Base-by-base conservation (phyloP, 169 alveolate genomes). In the Cryptosporidium viatorum region DNA sequence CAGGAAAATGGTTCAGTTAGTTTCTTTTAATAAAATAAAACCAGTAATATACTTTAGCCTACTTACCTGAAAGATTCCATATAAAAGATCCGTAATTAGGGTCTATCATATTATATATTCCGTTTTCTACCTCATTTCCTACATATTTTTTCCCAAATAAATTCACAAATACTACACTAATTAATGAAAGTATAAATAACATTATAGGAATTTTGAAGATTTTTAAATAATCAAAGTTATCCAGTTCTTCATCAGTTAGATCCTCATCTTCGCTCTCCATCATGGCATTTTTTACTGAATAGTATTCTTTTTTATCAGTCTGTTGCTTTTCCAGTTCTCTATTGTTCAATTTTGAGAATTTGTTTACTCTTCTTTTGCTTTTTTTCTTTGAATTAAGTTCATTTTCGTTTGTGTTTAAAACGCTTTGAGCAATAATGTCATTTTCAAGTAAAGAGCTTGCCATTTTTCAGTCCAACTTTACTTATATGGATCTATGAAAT, bases 11-110 rank as follows among this genome's bases (percentile, higher is more conserved):
- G 7, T 55, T 8, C 6, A 23, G 29, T 55, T 55, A 10, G 37
- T 55, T 21, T 29, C 7, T 5, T 21, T 48, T 21, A 31, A 48
- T 18, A 21, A 16, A 70, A 21, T 26, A 26, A 14, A 21, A 33
- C 23, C 5, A 65, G 5, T 9, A 29, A 16, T 1, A 35, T 10
- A 16, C 9, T 69, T 35, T 55, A 26, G 55, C 60, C 16, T 23
- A 73, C 86, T 18, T 73, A 73, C 86, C 86, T 73, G 86, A 73
- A 12, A 73, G 18, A 59, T 73, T 73, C 51, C 18, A 52, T 23
- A 73, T 51, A 23, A 10, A 33, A 18, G 71, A 26, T 2, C 68
- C 39, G 35, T 73, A 73, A 21, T 65, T 65, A 8, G 50, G 50
- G 9, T 35, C 71, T 3, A 65, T 7, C 50, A 33, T 35, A 65